Base-by-base conservation (phyloP, 2,329 filamentous ascomycete genomes). In the Nemania abortiva region DNA sequence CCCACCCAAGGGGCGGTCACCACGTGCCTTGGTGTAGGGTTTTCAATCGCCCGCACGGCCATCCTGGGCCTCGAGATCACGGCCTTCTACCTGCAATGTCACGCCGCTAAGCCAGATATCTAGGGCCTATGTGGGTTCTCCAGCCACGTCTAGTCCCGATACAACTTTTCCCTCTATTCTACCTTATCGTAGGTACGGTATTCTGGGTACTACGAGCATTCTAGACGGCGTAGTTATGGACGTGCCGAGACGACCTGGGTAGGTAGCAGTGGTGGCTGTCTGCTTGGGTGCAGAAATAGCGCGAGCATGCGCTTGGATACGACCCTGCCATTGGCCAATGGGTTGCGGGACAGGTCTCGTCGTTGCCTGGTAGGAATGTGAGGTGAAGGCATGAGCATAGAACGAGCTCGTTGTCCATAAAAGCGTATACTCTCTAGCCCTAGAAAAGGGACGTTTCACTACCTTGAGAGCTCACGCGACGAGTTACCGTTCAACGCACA, bases 21-120 rank as follows among this genome's bases (percentile, higher is more conserved):
- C 67, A 69, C 67, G 67, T 66, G 67, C 59, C 10, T 52, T 10
- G 11, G 58, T 58, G 11, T 22, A 22, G 52, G 11, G 20, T 24
- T 61, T 4, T 68, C n/a, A 62, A 65, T 68, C 55, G 63, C 13
- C 53, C 15, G 29, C 29, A 5, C 22, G 49, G n/a, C 49, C 22
- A 52, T 7, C 27, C 34, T 37, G 29, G 13, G 18, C 18, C 20
- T 29, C 56, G 3, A 37, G 27, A 13, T 55, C 60, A 6, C 29
- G 45, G 24, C 29, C 50, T 22, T 29, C 37, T 13, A n/a, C 18
- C 37, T 59, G 65, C 60, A 39, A 20, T 66, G 27, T 37, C 31
- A 60, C 56, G 24, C 29, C 18, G 60, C 65, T 54, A 68, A 68
- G 65, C 59, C 59, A 24, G 22, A 24, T 34, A 31, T 31, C 22